Evolutionary conservation across 345 rosid species (phyloP).

Genomic region (Clausena lansium): DNA sequence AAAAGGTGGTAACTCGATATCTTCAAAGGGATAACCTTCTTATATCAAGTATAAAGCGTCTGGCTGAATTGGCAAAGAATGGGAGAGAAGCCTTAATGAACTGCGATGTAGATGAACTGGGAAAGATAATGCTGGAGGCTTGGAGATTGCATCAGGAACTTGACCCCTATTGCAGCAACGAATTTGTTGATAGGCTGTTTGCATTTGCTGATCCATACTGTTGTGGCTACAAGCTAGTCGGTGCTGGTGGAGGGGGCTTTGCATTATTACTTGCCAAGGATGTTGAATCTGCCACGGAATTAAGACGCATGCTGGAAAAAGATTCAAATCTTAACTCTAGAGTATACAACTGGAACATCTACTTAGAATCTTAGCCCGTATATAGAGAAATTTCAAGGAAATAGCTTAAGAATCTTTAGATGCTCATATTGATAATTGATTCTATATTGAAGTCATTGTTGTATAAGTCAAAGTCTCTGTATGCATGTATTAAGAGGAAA

Average conservation of each 20-base stretch:
- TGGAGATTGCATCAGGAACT: constrained; percentile 98
- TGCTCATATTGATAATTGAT: background rate
- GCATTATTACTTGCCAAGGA: constrained; percentile 71
- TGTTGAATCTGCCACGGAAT: constrained; percentile 42
- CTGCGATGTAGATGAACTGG: constrained; percentile 68
- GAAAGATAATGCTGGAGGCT: constrained; percentile 88
- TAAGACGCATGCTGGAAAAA: constrained; percentile 50
- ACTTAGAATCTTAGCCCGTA: constrained; percentile 11
- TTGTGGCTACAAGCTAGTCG: constrained; percentile 92
- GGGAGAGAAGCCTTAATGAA: constrained; percentile 97
- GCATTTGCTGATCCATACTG: constrained; percentile 64
- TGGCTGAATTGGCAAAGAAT: constrained; percentile 69
- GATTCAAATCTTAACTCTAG: constrained; percentile 48
- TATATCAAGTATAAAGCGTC: constrained; percentile 78
- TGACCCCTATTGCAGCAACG: constrained; percentile 92
- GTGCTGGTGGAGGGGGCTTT: constrained; percentile 98
- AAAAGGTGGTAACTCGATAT: constrained; percentile 86
- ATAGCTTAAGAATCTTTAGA: background rate
- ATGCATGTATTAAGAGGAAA: too few species aligned
- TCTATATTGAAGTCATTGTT: background rate
- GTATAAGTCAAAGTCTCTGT: background rate
- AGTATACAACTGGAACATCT: constrained; percentile 66
- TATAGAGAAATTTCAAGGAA: background rate
- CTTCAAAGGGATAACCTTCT: constrained; percentile 82
- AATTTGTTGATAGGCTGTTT: constrained; percentile 75